phyloP scores from a whole-genome alignment of 2,329 filamentous ascomycete species.

The Aspergillus fijiensis region DNA sequence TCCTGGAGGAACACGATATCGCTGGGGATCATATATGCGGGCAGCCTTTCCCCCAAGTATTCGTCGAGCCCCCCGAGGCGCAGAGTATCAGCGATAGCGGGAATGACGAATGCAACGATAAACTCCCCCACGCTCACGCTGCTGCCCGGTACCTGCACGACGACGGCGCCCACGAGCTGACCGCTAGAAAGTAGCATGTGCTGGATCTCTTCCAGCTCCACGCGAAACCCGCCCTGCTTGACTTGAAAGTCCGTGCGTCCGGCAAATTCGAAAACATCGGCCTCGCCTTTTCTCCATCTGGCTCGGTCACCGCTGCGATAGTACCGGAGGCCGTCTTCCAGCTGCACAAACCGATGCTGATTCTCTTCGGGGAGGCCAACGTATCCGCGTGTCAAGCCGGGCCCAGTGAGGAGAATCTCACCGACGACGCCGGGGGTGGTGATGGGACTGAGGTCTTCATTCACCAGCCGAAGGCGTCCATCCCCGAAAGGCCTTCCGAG shows the following conservation, averaged over 20 bases:
- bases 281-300: constrained; percentile 58
- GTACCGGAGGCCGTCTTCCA: constrained; percentile 60
- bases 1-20: constrained; percentile 65
- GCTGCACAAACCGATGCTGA: constrained; percentile 64
- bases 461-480: constrained; percentile 8
- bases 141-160: neutral
- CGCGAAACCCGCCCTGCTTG: constrained; percentile 86
- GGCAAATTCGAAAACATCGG: constrained; percentile 63
- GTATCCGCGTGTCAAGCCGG: constrained; percentile 73
- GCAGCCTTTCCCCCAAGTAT: constrained; percentile 65
- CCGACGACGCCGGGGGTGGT: constrained; percentile 62
- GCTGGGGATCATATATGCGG: constrained; percentile 68
- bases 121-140: neutral
- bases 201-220: constrained; percentile 86
- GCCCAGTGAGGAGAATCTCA: constrained; percentile 75
- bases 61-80: constrained; percentile 57
- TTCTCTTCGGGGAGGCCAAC: constrained; percentile 58
- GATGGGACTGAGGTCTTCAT: constrained; percentile 5
- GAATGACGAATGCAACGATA: constrained; percentile 13
- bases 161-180: neutral
- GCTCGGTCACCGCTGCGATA: constrained; percentile 82
- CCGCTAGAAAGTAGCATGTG: constrained; percentile 54
- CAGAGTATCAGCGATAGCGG: neutral
- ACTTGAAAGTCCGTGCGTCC: constrained; percentile 78
- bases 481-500: constrained; percentile 14